Conservation (phyloP, 805 yeast species). For the Candida schatavii region DNA sequence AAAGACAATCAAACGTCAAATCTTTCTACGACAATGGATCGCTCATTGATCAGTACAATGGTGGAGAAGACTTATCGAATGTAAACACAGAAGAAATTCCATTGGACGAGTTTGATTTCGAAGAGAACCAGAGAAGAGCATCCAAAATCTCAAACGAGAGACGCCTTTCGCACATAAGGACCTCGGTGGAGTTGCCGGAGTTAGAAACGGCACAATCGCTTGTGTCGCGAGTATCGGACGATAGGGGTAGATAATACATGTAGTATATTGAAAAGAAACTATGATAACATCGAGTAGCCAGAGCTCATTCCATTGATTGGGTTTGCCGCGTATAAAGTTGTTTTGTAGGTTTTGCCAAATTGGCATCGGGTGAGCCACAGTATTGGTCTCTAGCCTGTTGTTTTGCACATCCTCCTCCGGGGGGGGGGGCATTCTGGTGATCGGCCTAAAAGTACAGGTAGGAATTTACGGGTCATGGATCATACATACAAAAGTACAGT, state of each 20-base stretch:
- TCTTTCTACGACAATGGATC: conserved; percentile 26
- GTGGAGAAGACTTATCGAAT: conserved; percentile 31
- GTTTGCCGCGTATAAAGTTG: no score
- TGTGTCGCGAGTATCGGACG: conserved; percentile 10
- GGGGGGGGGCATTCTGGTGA: no score
- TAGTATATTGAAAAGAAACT: not conserved
- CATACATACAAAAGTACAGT: no score
- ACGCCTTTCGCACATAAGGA: conserved; percentile 20
- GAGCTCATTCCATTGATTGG: no score
- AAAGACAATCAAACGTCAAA: conserved; percentile 25
- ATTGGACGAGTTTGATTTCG: conserved; percentile 35
- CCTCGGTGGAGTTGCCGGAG: conserved; percentile 38
- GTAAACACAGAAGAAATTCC: conserved; percentile 52
- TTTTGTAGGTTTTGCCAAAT: no score
- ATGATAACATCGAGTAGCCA: no score
- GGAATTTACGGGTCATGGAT: no score
- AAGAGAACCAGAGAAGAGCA: conserved; percentile 19
- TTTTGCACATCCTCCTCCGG: no score
- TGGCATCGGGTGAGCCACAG: no score
- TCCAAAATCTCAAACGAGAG: conserved; percentile 21
- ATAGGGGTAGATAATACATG: not conserved
- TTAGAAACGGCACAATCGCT: conserved; percentile 33
- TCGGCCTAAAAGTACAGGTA: no score
- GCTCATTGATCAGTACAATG: conserved; percentile 31
- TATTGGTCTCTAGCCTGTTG: no score